These are phyloP conservation scores for Xylaria sp. DNA, from an alignment of 2,329 filamentous ascomycete genomes.

Conservation along the genomic window DNA sequence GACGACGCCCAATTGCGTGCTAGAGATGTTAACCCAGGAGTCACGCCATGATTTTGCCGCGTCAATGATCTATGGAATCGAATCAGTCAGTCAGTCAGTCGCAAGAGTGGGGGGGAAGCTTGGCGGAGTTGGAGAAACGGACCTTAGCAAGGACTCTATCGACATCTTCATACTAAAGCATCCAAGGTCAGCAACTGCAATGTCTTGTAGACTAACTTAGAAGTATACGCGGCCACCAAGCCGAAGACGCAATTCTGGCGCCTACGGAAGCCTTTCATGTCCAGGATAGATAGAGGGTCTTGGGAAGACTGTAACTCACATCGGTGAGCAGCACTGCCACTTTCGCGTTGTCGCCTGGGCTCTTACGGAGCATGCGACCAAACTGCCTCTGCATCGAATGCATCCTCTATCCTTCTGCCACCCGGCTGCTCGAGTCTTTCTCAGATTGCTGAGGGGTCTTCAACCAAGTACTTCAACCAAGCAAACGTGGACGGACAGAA, in stretches of 20 bases:
- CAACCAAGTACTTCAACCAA: not conserved
- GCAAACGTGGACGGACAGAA: not conserved
- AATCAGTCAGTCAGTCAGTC: slow-evolving; percentile 19
- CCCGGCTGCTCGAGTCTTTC: not conserved
- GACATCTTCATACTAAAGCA: slow-evolving; percentile 69
- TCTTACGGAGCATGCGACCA: slow-evolving; percentile 70
- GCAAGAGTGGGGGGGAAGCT: not conserved
- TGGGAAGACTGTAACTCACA: slow-evolving; percentile 20
- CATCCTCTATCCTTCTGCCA: slow-evolving; percentile 52
- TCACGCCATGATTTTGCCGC: slow-evolving; percentile 78
- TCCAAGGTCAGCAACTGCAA: slow-evolving; percentile 6
- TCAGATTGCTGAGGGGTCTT: not conserved
- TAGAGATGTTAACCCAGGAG: slow-evolving; percentile 75
- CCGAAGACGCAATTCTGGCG: not conserved
- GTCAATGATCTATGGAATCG: slow-evolving; percentile 67
- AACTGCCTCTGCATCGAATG: slow-evolving; percentile 77
- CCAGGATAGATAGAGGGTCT: not conserved
- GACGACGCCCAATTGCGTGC: slow-evolving; percentile 69
- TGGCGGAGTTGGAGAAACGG: slow-evolving; percentile 27
- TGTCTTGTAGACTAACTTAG: not conserved
- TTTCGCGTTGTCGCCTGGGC: slow-evolving; percentile 76
- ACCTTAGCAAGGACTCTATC: slow-evolving; percentile 77
- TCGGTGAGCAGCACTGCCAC: slow-evolving; percentile 77
- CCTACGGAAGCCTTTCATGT: not conserved
- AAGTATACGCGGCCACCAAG: not conserved